These are phyloP conservation scores for Pichia sp. DNA, from an alignment of 1,139 yeast species.

Conservation along the genomic window DNA sequence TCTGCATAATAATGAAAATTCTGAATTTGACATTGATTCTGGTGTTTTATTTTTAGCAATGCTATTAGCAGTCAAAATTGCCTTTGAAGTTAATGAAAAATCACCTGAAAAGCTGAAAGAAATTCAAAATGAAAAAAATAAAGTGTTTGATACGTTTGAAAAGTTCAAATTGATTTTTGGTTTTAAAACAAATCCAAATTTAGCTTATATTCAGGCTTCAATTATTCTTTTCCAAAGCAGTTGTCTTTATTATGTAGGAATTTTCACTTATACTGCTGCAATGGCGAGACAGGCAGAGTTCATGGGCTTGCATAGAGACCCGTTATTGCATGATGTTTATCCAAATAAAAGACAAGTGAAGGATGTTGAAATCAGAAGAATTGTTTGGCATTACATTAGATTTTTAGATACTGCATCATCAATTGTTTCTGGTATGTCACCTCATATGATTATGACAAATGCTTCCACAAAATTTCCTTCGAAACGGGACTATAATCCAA, in stretches of 20 bases:
- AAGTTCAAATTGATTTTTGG: conserved; percentile 13
- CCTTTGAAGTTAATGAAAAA: conserved; percentile 10
- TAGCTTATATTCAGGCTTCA: conserved; percentile 15
- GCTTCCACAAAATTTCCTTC: conserved; percentile 17
- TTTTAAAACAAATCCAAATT: conserved; percentile 10
- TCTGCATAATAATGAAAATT: conserved; percentile 2
- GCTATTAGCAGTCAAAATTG: conserved; percentile 13
- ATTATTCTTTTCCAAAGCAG: conserved; percentile 14
- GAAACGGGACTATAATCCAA: conserved; percentile 13
- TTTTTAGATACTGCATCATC: conserved; percentile 17
- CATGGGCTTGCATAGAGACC: conserved; percentile 19
- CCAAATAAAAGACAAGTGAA: conserved; percentile 7
- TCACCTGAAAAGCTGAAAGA: not conserved
- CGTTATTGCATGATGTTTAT: conserved; percentile 15
- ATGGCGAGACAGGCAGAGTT: conserved; percentile 16
- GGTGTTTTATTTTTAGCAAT: conserved; percentile 15
- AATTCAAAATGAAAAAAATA: conserved; percentile 5
- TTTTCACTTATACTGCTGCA: conserved; percentile 15
- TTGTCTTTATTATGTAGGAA: conserved; percentile 13
- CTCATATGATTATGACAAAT: conserved; percentile 18
- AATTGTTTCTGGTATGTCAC: conserved; percentile 16
- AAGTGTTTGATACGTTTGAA: conserved; percentile 10
- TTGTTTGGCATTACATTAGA: conserved; percentile 15
- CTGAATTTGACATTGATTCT: conserved; percentile 13
- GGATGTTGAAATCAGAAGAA: conserved; percentile 14